Conservation (phyloP, 2,329 filamentous ascomycete genomes). For the Cladosporium velox region DNA sequence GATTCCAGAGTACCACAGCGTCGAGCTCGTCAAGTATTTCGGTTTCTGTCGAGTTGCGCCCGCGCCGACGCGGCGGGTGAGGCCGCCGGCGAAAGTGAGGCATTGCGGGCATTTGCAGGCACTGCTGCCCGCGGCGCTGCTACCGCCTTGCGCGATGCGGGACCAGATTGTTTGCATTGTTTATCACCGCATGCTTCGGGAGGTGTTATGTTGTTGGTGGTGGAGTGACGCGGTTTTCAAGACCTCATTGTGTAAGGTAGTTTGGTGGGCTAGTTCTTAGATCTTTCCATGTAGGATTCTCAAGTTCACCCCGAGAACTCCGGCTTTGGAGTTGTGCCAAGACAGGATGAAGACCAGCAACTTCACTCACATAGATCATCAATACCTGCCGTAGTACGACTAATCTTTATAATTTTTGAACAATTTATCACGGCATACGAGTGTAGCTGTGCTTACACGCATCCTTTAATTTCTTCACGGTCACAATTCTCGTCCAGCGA, state of each 20-base stretch:
- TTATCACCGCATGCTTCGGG: slow-evolving; percentile 31
- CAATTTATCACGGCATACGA: too few species aligned
- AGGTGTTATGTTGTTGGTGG: not conserved
- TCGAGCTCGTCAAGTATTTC: slow-evolving; percentile 55
- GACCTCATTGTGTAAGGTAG: not conserved
- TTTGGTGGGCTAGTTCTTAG: not conserved
- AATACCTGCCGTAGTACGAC: too few species aligned
- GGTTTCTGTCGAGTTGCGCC: slow-evolving; percentile 53
- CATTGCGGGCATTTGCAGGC: slow-evolving; percentile 66
- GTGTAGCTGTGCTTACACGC: too few species aligned
- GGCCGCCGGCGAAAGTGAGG: slow-evolving; percentile 48
- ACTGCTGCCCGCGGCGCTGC: slow-evolving; percentile 20
- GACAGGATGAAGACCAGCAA: not conserved
- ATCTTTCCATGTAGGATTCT: not conserved
- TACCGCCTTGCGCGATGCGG: slow-evolving; percentile 62
- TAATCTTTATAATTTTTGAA: too few species aligned
- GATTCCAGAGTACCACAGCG: slow-evolving; percentile 67
- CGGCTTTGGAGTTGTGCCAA: too few species aligned
- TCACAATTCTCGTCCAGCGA: too few species aligned
- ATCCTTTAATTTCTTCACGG: too few species aligned
- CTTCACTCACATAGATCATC: not conserved
- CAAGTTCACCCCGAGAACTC: not conserved
- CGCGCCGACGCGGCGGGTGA: slow-evolving; percentile 55
- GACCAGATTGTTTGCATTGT: slow-evolving; percentile 70
- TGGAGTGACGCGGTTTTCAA: not conserved